Base-by-base conservation (phyloP, 208 protist genomes). In the Zelonia costaricensis region DNA sequence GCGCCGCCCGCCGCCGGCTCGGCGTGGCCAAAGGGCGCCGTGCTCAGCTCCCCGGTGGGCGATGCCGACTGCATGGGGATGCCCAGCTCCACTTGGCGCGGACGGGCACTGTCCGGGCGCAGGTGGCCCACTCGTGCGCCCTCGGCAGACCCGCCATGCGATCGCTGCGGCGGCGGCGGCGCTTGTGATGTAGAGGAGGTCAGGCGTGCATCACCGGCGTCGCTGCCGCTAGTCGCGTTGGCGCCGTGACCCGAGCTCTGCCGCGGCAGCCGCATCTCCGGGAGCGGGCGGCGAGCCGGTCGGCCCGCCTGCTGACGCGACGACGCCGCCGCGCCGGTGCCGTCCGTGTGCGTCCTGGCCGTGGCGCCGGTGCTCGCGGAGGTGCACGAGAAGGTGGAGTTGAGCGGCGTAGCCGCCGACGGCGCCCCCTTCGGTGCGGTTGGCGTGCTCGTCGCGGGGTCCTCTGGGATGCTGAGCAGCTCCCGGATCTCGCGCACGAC, bases 401-500 rank as follows among this genome's bases (percentile, higher is more conserved):
- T 15, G 36, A 27, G 25, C 0, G 30, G 36, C 16, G 55, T 20
- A 35, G 28, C 15, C 5, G 40, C 22, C 15, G 20, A 42, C 4
- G 54, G 15, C 27, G 38, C 9, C n/a, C n/a, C n/a, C n/a, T n/a
- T n/a, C 25, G 46, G 7, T 20, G 44, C 18, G 9, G 39, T 20
- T 15, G 38, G 13, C 16, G 4, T 38, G 43, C 15, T 42, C 4
- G 31, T 65, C 23, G 42, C n/a, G 3, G 59, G 8, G 18, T 35
- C 22, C 25, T 39, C 38, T 20, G 39, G 2, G 22, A 48, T 12
- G 12, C 49, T 33, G 25, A 78, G 47, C 12, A 67, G 60, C 27
- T 33, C 55, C 0, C 63, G 39, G 13, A 76, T 64, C 15, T 64
- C 45, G 12, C 43, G 13, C 69, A 85, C 61, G 36, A 70, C 28